phyloP scores from a whole-genome alignment of 176 grass and related monocot genomes.

The Dendrocalamus sinicus region DNA sequence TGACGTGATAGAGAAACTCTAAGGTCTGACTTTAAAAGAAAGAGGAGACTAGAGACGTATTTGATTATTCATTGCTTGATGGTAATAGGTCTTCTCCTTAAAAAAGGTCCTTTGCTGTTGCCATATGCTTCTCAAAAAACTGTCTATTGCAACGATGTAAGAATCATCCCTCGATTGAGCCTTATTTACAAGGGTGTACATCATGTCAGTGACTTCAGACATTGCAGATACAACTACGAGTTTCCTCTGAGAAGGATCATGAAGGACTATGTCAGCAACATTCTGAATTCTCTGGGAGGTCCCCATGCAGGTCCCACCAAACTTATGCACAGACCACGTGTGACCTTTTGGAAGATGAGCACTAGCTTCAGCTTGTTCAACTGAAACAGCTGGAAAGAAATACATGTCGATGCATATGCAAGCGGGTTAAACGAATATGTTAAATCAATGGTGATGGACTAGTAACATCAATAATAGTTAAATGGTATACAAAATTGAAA shows the following conservation, averaged over 20 bases:
- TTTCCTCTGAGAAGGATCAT: conserved; percentile 87
- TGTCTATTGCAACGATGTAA: conserved; percentile 62
- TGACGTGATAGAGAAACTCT: no score
- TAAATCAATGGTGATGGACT: background rate
- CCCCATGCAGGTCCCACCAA: conserved; percentile 98
- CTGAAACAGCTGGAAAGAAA: conserved; percentile 52
- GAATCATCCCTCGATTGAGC: conserved; percentile 91
- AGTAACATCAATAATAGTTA: background rate
- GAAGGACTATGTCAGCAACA: conserved; percentile 84
- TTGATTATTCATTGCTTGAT: no score
- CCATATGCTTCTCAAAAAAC: conserved; percentile 90
- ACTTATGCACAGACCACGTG: conserved; percentile 99
- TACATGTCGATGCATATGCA: conserved; percentile 27
- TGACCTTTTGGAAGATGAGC: conserved; percentile 78
- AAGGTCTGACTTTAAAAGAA: no score
- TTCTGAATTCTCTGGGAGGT: conserved; percentile 88
- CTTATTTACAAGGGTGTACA: conserved; percentile 91
- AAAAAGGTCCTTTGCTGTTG: conserved; percentile 82
- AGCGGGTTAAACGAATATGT: background rate
- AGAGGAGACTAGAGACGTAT: no score
- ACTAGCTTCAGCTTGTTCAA: conserved; percentile 69
- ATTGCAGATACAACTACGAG: conserved; percentile 94
- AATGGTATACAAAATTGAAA: background rate
- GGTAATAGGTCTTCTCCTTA: conserved; percentile 67
- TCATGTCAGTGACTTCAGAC: conserved; percentile 98